Base-by-base conservation (phyloP, 805 yeast genomes). In the Diddensiella transvaalensis region DNA sequence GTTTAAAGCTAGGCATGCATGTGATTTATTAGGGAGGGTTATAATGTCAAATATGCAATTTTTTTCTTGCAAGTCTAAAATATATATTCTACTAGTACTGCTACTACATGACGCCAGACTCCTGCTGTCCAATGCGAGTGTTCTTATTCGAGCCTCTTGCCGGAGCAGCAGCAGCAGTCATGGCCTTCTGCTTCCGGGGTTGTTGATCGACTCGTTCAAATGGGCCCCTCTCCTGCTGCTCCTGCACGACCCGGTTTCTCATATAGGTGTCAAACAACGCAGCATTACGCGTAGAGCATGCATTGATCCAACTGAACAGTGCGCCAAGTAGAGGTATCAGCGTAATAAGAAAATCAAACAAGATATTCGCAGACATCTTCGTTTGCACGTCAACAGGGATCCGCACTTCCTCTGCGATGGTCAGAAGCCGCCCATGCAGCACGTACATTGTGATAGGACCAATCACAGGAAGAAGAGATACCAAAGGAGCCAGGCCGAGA, bases 261-360 rank as follows among this genome's bases (percentile, higher is more conserved):
- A 71, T 46, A 60, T 57, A 64, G n/a, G 74, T 77, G 62, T 87
- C 88, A 5, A 89, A 74, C 58, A 87, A 60, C 0, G 91, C 90
- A 0, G 96, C 95, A 64, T 91, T 90, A 59, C 96, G 72, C 0
- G 96, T 87, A 4, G 95, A 86, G 61, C 96, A 86, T 1, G 82
- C 86, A 60, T 87, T 79, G 64, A 90, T 51, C 91, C 96, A 90
- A 10, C 86, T 70, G 47, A 89, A 76, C 32, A 89, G 67, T 2
- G 82, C 72, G 1, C 98, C 98, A 29, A 91, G 64, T 3, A 89
- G 56, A 0, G 98, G 98, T 0, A 91, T 83, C 29, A 91, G 69
- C 2, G 90, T 75, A 33, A 90, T 79, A 35, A 85, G 56, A 24
- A 90, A 71, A 63, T 91, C 97, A 49, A 87, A 64, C 10, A 78